Percentiles rank a stretch among this genome's conserved stretches.
Conservation (phyloP, 768 basidiomycete genomes). For the Leccinum fibrillosum region DNA sequence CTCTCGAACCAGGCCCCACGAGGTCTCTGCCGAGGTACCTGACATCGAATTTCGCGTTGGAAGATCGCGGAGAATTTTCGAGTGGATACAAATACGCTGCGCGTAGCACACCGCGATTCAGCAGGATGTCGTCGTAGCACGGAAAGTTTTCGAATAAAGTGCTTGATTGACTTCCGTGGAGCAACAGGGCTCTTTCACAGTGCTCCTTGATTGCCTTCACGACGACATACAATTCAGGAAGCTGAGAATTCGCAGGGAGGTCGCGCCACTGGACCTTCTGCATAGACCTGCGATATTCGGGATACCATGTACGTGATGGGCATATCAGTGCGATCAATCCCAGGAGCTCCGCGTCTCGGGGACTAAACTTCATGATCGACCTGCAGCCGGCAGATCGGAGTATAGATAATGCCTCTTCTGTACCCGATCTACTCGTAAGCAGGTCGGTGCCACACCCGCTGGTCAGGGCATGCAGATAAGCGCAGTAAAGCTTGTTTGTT, state of each 20-base stretch:
- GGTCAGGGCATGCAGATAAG: slow-evolving; percentile 45
- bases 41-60: not conserved
- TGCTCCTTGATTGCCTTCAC: slow-evolving; percentile 30
- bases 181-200: slow-evolving; percentile 10
- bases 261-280: slow-evolving; percentile 36
- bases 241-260: slow-evolving; percentile 27
- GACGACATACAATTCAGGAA: slow-evolving; percentile 24
- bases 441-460: slow-evolving; percentile 42
- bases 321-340: slow-evolving; percentile 32
- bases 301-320: slow-evolving; percentile 37
- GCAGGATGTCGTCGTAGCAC: not conserved
- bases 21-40: slow-evolving; percentile 13
- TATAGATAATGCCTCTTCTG: slow-evolving; percentile 40
- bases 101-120: slow-evolving; percentile 16
- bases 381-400: slow-evolving; percentile 35
- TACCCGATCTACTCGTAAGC: slow-evolving; percentile 42
- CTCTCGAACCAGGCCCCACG: not conserved
- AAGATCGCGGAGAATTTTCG: not conserved
- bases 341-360: slow-evolving; percentile 31
- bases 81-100: slow-evolving; percentile 12
- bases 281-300: slow-evolving; percentile 35
- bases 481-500: slow-evolving; percentile 32
- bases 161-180: not conserved
- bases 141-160: slow-evolving; percentile 6
- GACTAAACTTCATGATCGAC: slow-evolving; percentile 38